Evolutionary conservation across 352 stramenopile species (phyloP), one percentile per base, ranked within the genome.

Genomic region (Phytophthora tentaculata): DNA sequence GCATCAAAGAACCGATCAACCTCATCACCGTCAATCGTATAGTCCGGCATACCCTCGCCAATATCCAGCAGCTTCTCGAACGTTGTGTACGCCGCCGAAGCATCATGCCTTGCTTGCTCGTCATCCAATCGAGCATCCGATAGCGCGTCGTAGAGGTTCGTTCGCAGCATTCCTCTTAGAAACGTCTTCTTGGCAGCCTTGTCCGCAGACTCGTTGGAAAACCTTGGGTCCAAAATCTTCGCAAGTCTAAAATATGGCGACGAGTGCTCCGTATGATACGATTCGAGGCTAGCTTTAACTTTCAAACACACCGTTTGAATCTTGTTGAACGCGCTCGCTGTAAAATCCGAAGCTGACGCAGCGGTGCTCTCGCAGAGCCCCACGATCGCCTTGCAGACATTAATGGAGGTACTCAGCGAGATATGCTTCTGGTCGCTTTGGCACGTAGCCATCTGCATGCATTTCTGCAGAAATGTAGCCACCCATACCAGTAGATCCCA

Each of bases 1-100:
- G 84, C 84, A 24, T 93, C 84, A 23, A 93, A 93, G 69, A 93
- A 93, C n/a, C 84, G 81, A 60, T 93, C 84, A 4, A 93, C 84
- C 41, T 93, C 84, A 37, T 93, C 84, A 1, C 84, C 84, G 58
- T 91, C 84, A 37, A 93, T 89, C 3, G 84, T 72, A 67, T 93
- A 91, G 49, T 93, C 84, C 3, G 84, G 73, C 64, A 93, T 90
- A 12, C 84, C 84, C 53, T 93, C 84, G 3, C 83, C 84, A 79
- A 93, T 93, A 72, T 93, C 84, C 32, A 93, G 56, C 54, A 93
- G 59, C 58, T 91, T 93, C 49, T 93, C 84, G 55, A 93, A 91
- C 52, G 84, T 93, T 45, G 84, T 89, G 71, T 93, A 93, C 19
- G 84, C 83, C 2, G 83, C 87, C 35, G 77, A 88, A 14, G 78